Conservation (phyloP, 108 stramenopile genomes). For the Fistulifera pelliculosa region DNA sequence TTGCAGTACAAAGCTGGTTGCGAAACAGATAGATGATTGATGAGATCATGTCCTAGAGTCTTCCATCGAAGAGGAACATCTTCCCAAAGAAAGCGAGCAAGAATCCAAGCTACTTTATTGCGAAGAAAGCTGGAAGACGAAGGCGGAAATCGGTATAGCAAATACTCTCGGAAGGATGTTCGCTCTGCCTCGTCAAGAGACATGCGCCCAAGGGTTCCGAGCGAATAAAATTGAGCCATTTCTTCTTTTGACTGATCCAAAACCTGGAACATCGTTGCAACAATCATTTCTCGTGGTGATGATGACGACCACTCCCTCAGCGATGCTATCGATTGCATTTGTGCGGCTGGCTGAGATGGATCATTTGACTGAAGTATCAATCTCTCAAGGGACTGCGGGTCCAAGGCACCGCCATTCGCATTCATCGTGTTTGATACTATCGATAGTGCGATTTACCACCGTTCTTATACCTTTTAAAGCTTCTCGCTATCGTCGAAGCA, state of each 20-base stretch:
- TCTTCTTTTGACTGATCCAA: not conserved
- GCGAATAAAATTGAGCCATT: constrained; percentile 19
- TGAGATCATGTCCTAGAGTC: not conserved
- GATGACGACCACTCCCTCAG: not conserved
- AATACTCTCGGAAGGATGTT: constrained; percentile 11
- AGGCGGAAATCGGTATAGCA: constrained; percentile 13
- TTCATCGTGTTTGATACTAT: no score
- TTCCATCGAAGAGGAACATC: constrained; percentile 18
- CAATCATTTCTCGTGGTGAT: not conserved
- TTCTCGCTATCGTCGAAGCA: no score
- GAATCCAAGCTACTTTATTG: constrained; percentile 28
- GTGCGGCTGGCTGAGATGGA: not conserved
- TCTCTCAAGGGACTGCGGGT: not conserved
- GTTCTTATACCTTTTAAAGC: no score
- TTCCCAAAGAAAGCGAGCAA: constrained; percentile 21
- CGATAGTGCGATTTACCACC: no score
- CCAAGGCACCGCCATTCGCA: no score
- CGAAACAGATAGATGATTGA: not conserved
- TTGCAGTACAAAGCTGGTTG: constrained; percentile 9
- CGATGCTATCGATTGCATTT: not conserved
- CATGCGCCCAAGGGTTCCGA: constrained; percentile 26
- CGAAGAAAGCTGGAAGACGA: constrained; percentile 20
- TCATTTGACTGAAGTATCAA: not conserved
- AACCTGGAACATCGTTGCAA: not conserved
- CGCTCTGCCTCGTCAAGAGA: constrained; percentile 5